Base-by-base conservation (phyloP, 305 asterid species). In the Fraxinus albicans region DNA sequence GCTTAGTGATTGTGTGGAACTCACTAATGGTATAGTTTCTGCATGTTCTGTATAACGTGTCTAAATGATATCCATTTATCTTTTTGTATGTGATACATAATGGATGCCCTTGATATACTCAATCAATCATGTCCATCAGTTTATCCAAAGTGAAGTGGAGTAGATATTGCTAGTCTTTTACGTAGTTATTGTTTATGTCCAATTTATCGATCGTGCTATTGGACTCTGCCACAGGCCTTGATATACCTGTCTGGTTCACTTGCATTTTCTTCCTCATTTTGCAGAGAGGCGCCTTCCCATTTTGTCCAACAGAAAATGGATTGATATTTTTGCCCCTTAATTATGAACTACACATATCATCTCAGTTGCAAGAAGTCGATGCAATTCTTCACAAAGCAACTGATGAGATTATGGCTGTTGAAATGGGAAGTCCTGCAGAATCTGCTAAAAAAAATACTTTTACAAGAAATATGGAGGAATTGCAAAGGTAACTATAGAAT, bases 261-360 rank as follows among this genome's bases (percentile, higher is more conserved):
- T 80, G 77, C 40, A 42, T 17, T 73, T 17, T 80, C 72, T 81
- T 79, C 77, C 74, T 47, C 80, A 35, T 86, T 84, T 86, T 89
- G 90, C 96, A 96, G 99, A 94, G 99, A 89, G 98, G 98, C 63
- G 98, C 98, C 85, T 91, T 96, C 83, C 98, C 99, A 21, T 69
- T 90, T 86, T 58, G 83, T 74, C 97, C 98, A 86, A 92, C 98
- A 19, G 90, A 82, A 84, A 93, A 91, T 50, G 98, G 98, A 15
- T 86, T 96, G 88, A 91, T 91, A 13, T 96, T 96, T 87, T 86
- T 96, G 90, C 97, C 99, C 83, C 90, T 94, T 34, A 91, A 81
- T 73, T 92, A 86, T 87, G 95, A 85, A 83, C 93, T 96, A 58
- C 89, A 93, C 80, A 72, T 96, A 80, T 55, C 91, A 84, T 82